A percentile compares a stretch with the other conserved stretches of the same genome.
Conservation (phyloP, 2,329 filamentous ascomycete genomes). For the Aspergillus luchuensis region DNA sequence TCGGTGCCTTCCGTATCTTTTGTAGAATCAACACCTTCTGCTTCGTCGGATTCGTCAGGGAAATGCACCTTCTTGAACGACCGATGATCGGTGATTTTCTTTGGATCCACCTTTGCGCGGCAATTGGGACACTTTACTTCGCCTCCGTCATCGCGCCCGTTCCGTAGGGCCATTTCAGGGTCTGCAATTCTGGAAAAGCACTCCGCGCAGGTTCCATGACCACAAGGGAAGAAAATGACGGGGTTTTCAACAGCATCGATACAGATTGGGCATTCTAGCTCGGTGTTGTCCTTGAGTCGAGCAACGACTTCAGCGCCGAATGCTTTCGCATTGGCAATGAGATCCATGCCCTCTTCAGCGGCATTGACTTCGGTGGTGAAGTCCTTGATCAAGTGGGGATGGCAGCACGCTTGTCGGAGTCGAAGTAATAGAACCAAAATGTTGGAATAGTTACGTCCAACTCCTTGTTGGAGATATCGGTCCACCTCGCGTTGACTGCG, state of each 20-base stretch:
- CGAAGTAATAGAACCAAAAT: constrained; percentile 78
- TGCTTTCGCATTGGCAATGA: constrained; percentile 63
- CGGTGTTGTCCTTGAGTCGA: constrained; percentile 63
- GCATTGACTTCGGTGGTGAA: constrained; percentile 56
- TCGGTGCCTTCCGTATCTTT: constrained; percentile 18
- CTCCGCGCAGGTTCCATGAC: constrained; percentile 75
- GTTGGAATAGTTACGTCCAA: constrained; percentile 72
- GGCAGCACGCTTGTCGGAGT: constrained; percentile 78
- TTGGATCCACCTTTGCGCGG: constrained; percentile 65
- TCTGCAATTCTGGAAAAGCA: constrained; percentile 73
- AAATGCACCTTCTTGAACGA: constrained; percentile 74
- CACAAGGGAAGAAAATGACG: constrained; percentile 78
- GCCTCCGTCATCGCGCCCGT: constrained; percentile 59
- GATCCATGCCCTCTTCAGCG: constrained; percentile 55
- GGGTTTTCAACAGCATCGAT: constrained; percentile 75
- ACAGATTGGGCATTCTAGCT: constrained; percentile 81
- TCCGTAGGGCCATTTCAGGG: constrained; percentile 57
- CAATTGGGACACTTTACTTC: constrained; percentile 74
- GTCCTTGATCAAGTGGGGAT: constrained; percentile 71
- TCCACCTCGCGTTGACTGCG: constrained; percentile 72
- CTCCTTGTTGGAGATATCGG: constrained; percentile 70
- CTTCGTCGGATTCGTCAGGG: constrained; percentile 50
- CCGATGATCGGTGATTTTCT: constrained; percentile 71
- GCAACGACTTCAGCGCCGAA: constrained; percentile 63
- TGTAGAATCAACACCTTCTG: constrained; percentile 21